Base-by-base conservation (phyloP, 805 yeast species). In the Ogataea pignaliae region DNA sequence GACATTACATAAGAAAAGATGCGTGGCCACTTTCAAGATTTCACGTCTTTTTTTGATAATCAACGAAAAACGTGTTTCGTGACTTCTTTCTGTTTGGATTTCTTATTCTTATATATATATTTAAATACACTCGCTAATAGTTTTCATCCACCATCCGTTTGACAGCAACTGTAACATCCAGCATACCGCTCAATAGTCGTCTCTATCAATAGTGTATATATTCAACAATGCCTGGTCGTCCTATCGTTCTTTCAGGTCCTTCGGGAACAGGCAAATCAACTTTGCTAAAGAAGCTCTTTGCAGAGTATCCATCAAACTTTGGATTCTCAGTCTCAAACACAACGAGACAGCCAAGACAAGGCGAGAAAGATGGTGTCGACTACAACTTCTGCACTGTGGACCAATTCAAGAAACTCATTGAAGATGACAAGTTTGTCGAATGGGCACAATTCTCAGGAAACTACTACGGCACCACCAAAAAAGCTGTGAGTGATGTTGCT, bases 361-460 rank as follows among this genome's bases (percentile, higher is more conserved):
- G 99, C 54, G 99, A 93, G 71, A 76, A 72, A 40, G 74, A 89
- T 61, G 97, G 97, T 48, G 76, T 75, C 54, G 96, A 95, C 61
- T 93, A 93, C 75, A 83, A 91, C 68, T 93, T 91, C 64, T 78
- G 78, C 43, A 76, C 85, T 29, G 90, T 85, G 45, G 93, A 85
- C 13, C 78, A 79, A 46, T 93, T 93, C 78, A 77, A 88, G 68
- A 61, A 72, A 54, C 73, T 88, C 66, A 88, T 93, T 52, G 82
- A 73, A 10, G 81, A 81, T 18, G 71, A 78, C 37, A 85, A 83
- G 50, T 93, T 93, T 70, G 82, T 93, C 53, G 99, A 93, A 69
- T 88, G 96, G 93, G 99, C 99, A 4, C 93, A 89, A 68, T 93
- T 93, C 61, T 88, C 96, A 11, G 98, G 98, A 41, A 93, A 93